Percentiles rank a stretch among this genome's conserved stretches.
Conservation (phyloP, 2,329 filamentous ascomycete genomes). For the Fusarium nisikadoi region DNA sequence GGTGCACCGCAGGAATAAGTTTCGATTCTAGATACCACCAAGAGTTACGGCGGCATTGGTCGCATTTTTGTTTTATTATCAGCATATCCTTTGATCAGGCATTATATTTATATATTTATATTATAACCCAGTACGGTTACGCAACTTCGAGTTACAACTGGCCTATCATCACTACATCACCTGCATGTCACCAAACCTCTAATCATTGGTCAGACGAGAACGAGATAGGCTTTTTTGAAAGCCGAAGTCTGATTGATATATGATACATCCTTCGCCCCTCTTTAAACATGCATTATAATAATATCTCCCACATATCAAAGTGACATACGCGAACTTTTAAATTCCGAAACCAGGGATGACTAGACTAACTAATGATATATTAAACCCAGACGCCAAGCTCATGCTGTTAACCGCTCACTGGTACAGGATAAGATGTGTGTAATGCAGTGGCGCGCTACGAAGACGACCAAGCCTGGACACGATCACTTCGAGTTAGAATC, state of each 20-base stretch:
- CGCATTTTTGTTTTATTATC: constrained; percentile 19
- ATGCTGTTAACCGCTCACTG: constrained; percentile 34
- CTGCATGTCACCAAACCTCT: neutral
- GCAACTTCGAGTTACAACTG: neutral
- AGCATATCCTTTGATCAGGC: constrained; percentile 13
- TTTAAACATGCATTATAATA: neutral
- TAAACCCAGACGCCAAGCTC: constrained; percentile 37
- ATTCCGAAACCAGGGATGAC: neutral
- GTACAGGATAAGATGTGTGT: neutral
- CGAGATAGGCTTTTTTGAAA: neutral
- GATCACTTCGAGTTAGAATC: constrained; percentile 33
- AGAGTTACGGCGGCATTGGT: constrained; percentile 26
- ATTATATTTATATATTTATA: constrained; percentile 1
- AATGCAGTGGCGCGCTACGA: neutral
- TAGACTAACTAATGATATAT: constrained; percentile 9
- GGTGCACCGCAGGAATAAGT: constrained; percentile 22
- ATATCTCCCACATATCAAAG: neutral
- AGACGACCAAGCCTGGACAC: neutral
- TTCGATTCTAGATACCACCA: constrained; percentile 40
- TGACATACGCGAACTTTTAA: constrained; percentile 1
- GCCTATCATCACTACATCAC: neutral
- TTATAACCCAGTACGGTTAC: neutral
- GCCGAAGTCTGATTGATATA: neutral
- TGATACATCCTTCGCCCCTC: neutral
- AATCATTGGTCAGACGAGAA: neutral